Evolutionary conservation across 495 filamentous ascomycete genomes (phyloP), one percentile per base, ranked within the genome.

Genomic region (Parathielavia hyrcaniae): DNA sequence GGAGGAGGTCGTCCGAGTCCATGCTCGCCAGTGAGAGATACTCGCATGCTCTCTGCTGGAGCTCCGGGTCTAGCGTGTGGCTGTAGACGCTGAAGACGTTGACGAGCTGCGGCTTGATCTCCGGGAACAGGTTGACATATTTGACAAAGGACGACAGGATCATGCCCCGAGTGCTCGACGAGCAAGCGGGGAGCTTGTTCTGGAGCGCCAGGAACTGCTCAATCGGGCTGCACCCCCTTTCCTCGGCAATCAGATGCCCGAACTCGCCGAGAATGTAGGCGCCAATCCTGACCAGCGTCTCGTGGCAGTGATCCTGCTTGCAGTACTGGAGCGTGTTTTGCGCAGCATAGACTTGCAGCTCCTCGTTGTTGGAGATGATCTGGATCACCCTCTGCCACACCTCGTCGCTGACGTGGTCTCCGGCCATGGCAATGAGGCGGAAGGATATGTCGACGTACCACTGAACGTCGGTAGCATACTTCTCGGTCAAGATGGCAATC

Each of bases 401-500:
- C 74, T 99, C 95, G 54, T 99, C 95, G 71, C 92, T 97, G 54
- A 99, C 92, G 73, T 98, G 95, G 65, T 99, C 95, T 59, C 95
- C 95, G 11, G 95, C 95, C 79, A 97, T 88, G 26, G 95, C 91
- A 56, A 99, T 88, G 30, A 99, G 82, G 51, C 92, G 88, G 61
- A 99, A 75, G 5, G 93, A 96, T 58, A 97, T 96, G 68, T 99
- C 90, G 56, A 99, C 95, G 74, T 99, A 99, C 95, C 95, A 99
- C 69, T 96, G 91, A 16, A 95, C 87, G 67, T 99, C 91, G 0
- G 91, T 96, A 22, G 95, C 95, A 67, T 97, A 99, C 69, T 97
- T 97, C 71, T 99, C 95, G 3, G 95, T 96, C 54, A 99, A 69
- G 64, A 99, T 97, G 36, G 95, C 95, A 67, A 99, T 95, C 75